These are phyloP conservation scores for Obba rivulosa DNA, from an alignment of 768 basidiomycete genomes.

Conservation along the genomic window DNA sequence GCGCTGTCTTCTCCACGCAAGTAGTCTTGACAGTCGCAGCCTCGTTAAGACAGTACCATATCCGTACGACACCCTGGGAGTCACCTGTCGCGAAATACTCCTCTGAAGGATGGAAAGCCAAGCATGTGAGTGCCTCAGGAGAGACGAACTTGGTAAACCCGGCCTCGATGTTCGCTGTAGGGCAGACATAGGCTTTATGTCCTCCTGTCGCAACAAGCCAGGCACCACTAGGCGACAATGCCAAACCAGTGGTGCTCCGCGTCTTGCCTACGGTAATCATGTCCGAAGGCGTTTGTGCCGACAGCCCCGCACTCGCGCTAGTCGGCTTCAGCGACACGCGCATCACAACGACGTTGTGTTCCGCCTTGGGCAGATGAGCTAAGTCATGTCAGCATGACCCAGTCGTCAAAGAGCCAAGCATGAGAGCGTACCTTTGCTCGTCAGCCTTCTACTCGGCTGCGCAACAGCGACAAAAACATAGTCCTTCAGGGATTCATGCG, in stretches of 20 bases:
- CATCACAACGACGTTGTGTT: conserved; percentile 54
- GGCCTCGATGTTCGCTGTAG: conserved; percentile 46
- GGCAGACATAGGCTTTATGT: conserved; percentile 73
- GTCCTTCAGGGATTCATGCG: conserved; percentile 64
- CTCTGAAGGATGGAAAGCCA: conserved; percentile 83
- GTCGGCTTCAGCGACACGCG: conserved; percentile 56
- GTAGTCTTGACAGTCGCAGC: conserved; percentile 39
- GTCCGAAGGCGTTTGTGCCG: conserved; percentile 43
- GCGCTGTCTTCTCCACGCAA: conserved; percentile 72
- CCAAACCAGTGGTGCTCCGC: conserved; percentile 54
- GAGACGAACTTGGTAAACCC: conserved; percentile 84
- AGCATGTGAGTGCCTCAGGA: conserved; percentile 72
- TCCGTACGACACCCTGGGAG: conserved; percentile 69
- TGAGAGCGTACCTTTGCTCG: conserved; percentile 21
- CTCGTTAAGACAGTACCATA: conserved; percentile 90
- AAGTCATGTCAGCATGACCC: neutral
- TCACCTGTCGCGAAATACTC: conserved; percentile 97
- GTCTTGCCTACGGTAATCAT: conserved; percentile 62
- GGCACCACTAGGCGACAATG: conserved; percentile 68
- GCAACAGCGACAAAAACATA: conserved; percentile 64
- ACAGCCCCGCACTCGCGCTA: conserved; percentile 33
- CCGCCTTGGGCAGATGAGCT: conserved; percentile 23
- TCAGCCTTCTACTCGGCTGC: conserved; percentile 42
- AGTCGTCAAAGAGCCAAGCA: neutral
- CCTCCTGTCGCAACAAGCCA: conserved; percentile 76